Base-by-base conservation (phyloP, 768 basidiomycete species). In the Tulasnella sp. region DNA sequence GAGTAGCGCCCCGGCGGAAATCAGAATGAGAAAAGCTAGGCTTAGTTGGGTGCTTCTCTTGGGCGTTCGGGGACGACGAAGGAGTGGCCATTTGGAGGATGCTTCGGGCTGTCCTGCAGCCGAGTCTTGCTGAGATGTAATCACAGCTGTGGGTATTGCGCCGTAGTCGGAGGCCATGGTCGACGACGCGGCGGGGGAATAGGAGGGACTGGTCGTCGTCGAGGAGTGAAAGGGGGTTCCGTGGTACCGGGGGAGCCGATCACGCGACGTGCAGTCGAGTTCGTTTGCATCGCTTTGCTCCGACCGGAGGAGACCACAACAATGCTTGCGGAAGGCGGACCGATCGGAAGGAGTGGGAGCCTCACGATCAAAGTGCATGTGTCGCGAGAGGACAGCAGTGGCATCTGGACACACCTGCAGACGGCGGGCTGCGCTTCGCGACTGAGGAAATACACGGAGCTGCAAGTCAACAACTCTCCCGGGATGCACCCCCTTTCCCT, bases 91-190 rank as follows among this genome's bases (percentile, higher is more conserved):
- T 52, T n/a, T 36, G 62, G 62, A 31, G 34, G 62, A 68, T 27
- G 31, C 62, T 68, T 68, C 62, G 6, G 62, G 34, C 62, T 68
- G 62, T 68, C 62, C 62, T 27, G 62, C 34, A 68, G 62, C 34
- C 62, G n/a, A 16, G 4, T 68, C 34, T 36, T 68, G 62, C 34
- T 68, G 62, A 34, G 62, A 68, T 42, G 38, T 36, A 42, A 40
- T 46, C 18, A 27, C 73, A 40, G 73, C 38, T 74, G 73, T 40
- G n/a, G 73, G 21, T 34, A 74, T 46, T 74, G 73, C 38, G 34
- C 73, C 73, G 73, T 74, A 74, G 73, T 39, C 44, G 34, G 73
- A 46, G 73, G 73, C 62, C 34, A 68, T 68, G 62, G 18, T 36
- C 31, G 62, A 68, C 62, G 62, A 36, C 62, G 6, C 31, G 4